These are phyloP conservation scores for Phytophthora chlamydospora DNA, from an alignment of 352 stramenopile genomes.

Conservation along the genomic window DNA sequence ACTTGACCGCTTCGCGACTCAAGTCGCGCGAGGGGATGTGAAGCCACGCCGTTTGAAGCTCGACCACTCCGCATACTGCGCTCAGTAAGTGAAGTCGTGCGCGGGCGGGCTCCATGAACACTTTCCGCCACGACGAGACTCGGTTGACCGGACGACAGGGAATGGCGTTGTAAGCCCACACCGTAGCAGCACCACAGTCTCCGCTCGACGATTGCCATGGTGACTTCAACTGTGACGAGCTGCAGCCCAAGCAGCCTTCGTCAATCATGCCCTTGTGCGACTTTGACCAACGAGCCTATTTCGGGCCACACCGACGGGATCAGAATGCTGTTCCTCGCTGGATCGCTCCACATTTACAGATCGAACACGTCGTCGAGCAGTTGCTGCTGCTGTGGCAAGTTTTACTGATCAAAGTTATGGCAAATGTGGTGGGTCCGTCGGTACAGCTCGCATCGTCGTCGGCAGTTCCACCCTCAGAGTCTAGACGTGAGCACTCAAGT, in stretches of 20 bases:
- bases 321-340: constrained; percentile 16
- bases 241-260: background rate
- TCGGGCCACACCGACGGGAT: constrained; percentile 9
- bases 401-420: constrained; percentile 8
- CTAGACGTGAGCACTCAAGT: constrained; percentile 1
- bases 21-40: constrained; percentile 17
- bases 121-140: too few relatives aligned
- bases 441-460: constrained; percentile 8
- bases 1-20: constrained; percentile 10
- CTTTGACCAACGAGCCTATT: constrained; percentile 27
- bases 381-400: background rate
- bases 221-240: too few relatives aligned
- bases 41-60: constrained; percentile 21
- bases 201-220: too few relatives aligned
- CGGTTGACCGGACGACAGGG: too few relatives aligned
- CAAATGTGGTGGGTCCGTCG: constrained; percentile 6
- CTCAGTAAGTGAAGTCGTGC: constrained; percentile 11
- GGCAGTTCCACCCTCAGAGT: background rate
- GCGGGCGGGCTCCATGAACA: too few relatives aligned
- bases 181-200: too few relatives aligned
- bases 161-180: too few relatives aligned
- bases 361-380: background rate
- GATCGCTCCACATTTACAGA: constrained; percentile 20
- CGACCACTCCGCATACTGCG: constrained; percentile 12
- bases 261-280: background rate